Base-by-base conservation (phyloP, 2,329 filamentous ascomycete genomes). In the Scedosporium dehoogii region DNA sequence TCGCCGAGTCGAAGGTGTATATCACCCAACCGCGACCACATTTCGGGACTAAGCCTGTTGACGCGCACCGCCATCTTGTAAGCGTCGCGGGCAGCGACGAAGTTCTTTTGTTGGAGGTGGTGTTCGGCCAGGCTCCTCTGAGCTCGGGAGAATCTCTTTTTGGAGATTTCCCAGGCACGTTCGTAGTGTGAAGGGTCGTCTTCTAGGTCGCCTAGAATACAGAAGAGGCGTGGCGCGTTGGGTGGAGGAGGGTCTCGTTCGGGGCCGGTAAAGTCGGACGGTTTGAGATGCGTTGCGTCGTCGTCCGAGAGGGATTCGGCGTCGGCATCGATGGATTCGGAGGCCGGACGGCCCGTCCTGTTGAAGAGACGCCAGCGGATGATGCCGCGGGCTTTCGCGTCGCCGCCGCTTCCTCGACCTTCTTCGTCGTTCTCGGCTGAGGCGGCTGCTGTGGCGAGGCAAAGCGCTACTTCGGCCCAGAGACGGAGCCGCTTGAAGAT, bases 381-480 rank as follows among this genome's bases (percentile, higher is more conserved):
- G 58, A 97, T 83, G 3, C 81, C 83, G 62, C 84, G 85, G 1
- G 92, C 94, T 70, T 94, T 94, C 25, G 89, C 89, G 74, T 97
- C 92, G 2, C 81, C 83, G 5, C 81, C 81, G 23, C 75, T 77
- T 1, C 83, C 82, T 4, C 82, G 76, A 1, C 75, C 85, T 60
- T 75, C 77, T 63, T 79, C 77, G 60, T 85, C 83, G 4, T 86
- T 81, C n/a, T 87, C 83, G 0, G 87, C 90, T 0, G 85, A 80
- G 60, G 75, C 78, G 21, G 76, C 83, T 56, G 72, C 79, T 71
- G 75, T 81, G 12, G 91, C 92, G 69, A 91, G 88, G 72, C 94
- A 99, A 1, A 99, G 80, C 0, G 94, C 93, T 4, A 92, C 91
- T 75, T 99, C 94, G 1, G 94, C 90, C 92, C 94, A 97, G 73